phyloP scores from a whole-genome alignment of 306 rosid species.

The Ochetophila trinervis region DNA sequence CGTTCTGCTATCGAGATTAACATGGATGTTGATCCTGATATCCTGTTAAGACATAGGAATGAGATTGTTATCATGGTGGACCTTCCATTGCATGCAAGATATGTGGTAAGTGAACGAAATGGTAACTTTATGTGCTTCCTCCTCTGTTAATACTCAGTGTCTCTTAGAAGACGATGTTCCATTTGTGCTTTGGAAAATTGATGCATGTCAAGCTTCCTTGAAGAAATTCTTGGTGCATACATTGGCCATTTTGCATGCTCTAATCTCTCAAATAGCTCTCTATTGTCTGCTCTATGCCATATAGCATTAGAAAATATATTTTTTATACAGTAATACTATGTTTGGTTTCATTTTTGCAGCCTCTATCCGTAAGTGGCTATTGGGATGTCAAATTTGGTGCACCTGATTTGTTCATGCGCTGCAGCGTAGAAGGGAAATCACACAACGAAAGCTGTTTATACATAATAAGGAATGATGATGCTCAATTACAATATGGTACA shows the following conservation, averaged over 20 bases:
- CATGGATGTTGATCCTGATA: constrained; percentile 41
- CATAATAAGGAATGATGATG: constrained; percentile 27
- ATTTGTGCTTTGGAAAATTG: not conserved
- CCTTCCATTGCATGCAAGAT: constrained; percentile 81
- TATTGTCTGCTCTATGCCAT: no score
- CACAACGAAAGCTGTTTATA: constrained; percentile 42
- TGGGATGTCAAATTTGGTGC: constrained; percentile 48
- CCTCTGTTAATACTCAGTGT: not conserved
- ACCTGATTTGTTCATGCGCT: constrained; percentile 59
- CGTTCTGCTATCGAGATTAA: constrained; percentile 80
- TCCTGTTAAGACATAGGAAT: constrained; percentile 24
- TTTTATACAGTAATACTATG: not conserved
- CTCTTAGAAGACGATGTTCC: no score
- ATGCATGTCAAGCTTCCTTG: not conserved
- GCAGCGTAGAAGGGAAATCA: constrained; percentile 36
- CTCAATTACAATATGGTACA: constrained; percentile 23
- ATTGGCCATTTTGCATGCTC: no score
- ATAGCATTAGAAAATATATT: no score
- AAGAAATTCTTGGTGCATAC: no score
- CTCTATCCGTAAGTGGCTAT: constrained; percentile 70
- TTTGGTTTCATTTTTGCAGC: constrained; percentile 38
- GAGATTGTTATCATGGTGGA: constrained; percentile 35
- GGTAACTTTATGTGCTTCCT: not conserved
- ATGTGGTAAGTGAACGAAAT: constrained; percentile 49
- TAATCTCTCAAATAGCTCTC: no score